These are phyloP conservation scores for Quercus variabilis DNA, from an alignment of 306 rosid genomes.

Conservation along the genomic window DNA sequence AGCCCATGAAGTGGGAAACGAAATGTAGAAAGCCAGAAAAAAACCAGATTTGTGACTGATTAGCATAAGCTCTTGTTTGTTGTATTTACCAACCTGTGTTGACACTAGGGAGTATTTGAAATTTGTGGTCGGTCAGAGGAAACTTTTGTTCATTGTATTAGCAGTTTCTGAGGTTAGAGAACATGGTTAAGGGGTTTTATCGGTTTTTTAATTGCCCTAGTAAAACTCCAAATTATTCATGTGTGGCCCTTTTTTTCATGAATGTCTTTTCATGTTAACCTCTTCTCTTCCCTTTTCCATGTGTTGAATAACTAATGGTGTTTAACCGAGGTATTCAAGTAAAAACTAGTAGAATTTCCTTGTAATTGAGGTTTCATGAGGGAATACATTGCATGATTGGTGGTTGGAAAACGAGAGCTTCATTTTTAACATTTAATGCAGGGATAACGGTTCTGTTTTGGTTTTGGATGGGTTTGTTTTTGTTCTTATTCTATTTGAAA, in stretches of 20 bases:
- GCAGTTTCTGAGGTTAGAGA: constrained; percentile 28
- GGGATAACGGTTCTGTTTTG: no score
- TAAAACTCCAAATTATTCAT: background rate
- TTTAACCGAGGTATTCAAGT: background rate
- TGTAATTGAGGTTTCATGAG: background rate
- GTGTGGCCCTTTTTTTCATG: background rate
- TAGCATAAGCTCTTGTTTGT: no score
- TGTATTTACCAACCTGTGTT: constrained; percentile 32
- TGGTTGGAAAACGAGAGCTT: no score
- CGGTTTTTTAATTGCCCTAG: background rate
- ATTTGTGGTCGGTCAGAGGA: constrained; percentile 31
- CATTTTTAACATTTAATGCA: no score
- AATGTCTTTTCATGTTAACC: background rate
- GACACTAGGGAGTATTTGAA: constrained; percentile 22
- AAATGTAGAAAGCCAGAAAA: no score
- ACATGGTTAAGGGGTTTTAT: constrained; percentile 16
- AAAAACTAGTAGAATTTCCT: background rate
- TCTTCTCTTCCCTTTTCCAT: background rate
- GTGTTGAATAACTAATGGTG: background rate
- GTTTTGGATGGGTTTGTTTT: no score
- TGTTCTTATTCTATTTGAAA: no score
- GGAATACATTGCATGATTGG: no score
- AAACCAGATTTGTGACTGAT: no score
- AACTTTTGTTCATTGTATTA: constrained; percentile 25
- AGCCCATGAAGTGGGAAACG: no score